phyloP scores from a whole-genome alignment of 495 filamentous ascomycete species.

The Trichoderma parareesei region DNA sequence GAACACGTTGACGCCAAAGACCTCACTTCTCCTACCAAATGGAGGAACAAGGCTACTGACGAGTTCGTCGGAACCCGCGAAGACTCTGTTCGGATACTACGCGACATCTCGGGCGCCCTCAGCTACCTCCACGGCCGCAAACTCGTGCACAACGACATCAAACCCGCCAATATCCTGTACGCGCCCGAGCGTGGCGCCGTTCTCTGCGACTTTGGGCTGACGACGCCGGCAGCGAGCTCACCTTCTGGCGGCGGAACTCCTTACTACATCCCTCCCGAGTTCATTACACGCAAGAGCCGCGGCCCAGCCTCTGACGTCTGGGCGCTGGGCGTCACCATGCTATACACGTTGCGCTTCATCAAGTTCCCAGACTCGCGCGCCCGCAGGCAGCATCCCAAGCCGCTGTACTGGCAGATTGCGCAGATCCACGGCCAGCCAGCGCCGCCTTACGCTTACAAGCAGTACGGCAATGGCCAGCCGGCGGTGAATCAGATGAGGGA shows the following conservation, averaged over 20 bases:
- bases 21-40: constrained; percentile 30
- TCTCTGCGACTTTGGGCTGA: constrained; percentile 41
- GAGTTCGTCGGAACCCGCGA: constrained; percentile 30
- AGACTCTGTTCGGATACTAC: constrained; percentile 37
- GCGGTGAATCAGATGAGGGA: constrained; percentile 36
- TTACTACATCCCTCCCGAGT: constrained; percentile 44
- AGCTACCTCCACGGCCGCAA: constrained; percentile 38
- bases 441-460: constrained; percentile 10
- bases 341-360: constrained; percentile 40
- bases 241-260: constrained; percentile 39
- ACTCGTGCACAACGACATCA: constrained; percentile 44
- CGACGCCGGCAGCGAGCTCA: constrained; percentile 29
- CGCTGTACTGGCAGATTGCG: constrained; percentile 41
- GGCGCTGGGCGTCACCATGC: constrained; percentile 43
- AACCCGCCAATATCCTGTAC: constrained; percentile 45
- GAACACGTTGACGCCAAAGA: constrained; percentile 42
- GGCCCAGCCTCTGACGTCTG: constrained; percentile 40
- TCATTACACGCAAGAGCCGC: constrained; percentile 38
- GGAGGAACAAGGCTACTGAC: constrained; percentile 32
- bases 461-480: constrained; percentile 18
- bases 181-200: constrained; percentile 41
- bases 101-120: constrained; percentile 36
- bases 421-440: constrained; percentile 25
- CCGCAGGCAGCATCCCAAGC: constrained; percentile 31
- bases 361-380: constrained; percentile 37